Evolutionary conservation across 768 basidiomycete species (phyloP).

Genomic region (Clitopilus passeckerianus): DNA sequence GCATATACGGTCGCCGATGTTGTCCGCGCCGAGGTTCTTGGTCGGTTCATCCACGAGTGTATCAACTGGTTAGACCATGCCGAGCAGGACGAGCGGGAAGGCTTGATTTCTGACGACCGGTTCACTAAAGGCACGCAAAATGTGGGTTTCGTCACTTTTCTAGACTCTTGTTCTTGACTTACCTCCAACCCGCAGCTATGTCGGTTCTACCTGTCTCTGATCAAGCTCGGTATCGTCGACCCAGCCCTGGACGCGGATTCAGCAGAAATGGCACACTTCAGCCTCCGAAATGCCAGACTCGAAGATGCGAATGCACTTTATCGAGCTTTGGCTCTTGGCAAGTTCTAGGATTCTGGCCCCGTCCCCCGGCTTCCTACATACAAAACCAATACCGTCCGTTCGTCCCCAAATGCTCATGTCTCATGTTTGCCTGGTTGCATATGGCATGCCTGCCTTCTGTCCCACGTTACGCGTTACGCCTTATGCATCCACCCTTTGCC

Average conservation of each 20-base stretch:
- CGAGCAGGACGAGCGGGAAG: conserved; percentile 65
- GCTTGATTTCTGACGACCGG: conserved; percentile 65
- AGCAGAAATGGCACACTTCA: conserved; percentile 76
- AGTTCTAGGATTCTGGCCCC: conserved; percentile 26
- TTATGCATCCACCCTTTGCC: too few relatives aligned
- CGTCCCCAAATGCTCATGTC: too few relatives aligned
- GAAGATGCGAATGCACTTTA: conserved; percentile 77
- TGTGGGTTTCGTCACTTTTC: conserved; percentile 32
- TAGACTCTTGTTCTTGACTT: conserved; percentile 2
- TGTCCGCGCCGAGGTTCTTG: conserved; percentile 59
- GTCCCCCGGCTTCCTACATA: background rate
- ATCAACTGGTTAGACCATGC: conserved; percentile 68
- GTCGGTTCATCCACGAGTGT: conserved; percentile 65
- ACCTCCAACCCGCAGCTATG: conserved; percentile 47
- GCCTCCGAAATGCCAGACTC: conserved; percentile 63
- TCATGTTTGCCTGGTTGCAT: too few relatives aligned
- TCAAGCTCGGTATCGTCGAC: conserved; percentile 64
- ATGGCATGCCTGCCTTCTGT: too few relatives aligned
- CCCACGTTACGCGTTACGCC: too few relatives aligned
- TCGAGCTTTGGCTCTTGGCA: conserved; percentile 49
- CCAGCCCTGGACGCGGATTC: conserved; percentile 60
- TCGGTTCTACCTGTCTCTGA: conserved; percentile 69
- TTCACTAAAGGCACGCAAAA: conserved; percentile 69
- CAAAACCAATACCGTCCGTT: too few relatives aligned
- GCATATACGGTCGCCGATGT: conserved; percentile 59